Percentiles rank a stretch among this genome's conserved stretches.
Evolutionary conservation across 2,329 filamentous ascomycete species (phyloP).

Genomic region (Calonectria montana): DNA sequence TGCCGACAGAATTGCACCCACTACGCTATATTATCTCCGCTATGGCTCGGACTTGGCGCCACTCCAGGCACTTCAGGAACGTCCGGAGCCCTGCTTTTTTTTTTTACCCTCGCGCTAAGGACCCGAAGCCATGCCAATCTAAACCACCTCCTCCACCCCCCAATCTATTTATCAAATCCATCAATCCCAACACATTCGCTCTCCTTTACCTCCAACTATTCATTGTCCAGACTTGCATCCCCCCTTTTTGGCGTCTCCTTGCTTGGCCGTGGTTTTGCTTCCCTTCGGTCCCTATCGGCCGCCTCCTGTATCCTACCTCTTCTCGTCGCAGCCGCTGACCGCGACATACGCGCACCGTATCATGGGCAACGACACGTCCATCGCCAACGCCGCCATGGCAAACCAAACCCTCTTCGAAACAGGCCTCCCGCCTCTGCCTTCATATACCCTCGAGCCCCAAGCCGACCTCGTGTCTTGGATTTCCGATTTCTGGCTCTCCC

Average conservation of each 20-base stretch:
- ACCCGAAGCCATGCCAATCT: slow-evolving; percentile 23
- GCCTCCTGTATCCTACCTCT: neutral
- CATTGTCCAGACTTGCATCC: slow-evolving; percentile 15
- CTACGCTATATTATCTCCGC: slow-evolving; percentile 12
- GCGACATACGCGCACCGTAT: slow-evolving; percentile 22
- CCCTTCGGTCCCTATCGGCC: neutral
- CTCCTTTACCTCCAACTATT: slow-evolving; percentile 23
- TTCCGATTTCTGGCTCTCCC: slow-evolving; percentile 82
- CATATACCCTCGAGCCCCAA: slow-evolving; percentile 78
- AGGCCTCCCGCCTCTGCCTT: slow-evolving; percentile 82
- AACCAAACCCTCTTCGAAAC: slow-evolving; percentile 68
- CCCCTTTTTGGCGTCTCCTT: slow-evolving; percentile 4
- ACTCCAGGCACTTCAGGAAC: slow-evolving; percentile 9
- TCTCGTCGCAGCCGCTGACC: neutral
- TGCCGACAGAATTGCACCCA: slow-evolving; percentile 12
- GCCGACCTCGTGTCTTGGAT: slow-evolving; percentile 80
- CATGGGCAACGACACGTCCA: slow-evolving; percentile 55
- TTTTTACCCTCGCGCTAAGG: slow-evolving; percentile 5
- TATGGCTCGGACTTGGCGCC: slow-evolving; percentile 20
- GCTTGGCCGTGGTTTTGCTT: neutral
- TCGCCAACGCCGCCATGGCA: slow-evolving; percentile 52
- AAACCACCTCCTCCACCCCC: slow-evolving; percentile 20
- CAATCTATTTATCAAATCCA: slow-evolving; percentile 21
- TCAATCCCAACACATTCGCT: slow-evolving; percentile 15
- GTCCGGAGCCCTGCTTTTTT: slow-evolving; percentile 16